Evolutionary conservation across 495 filamentous ascomycete species (phyloP).

Genomic region (Staphylotrichum longicolle): DNA sequence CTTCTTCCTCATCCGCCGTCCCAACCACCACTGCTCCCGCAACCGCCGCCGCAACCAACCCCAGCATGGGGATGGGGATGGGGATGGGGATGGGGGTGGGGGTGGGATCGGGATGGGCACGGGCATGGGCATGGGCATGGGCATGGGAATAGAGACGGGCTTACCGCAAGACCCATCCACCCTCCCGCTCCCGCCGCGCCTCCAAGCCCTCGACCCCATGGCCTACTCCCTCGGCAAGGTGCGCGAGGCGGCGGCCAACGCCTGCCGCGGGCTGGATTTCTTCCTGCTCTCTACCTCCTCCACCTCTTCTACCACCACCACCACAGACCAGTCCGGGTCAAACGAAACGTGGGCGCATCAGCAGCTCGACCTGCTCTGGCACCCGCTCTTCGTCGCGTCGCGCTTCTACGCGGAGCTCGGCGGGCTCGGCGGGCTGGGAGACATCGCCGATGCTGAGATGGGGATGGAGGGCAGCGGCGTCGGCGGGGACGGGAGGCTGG

Average conservation of each 20-base stretch:
- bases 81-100: neutral
- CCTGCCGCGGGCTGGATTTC: slow-evolving; percentile 42
- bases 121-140: too few relatives aligned
- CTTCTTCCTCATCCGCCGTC: neutral
- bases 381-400: slow-evolving; percentile 35
- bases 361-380: slow-evolving; percentile 44
- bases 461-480: neutral
- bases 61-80: slow-evolving; percentile 1
- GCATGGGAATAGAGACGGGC: too few relatives aligned
- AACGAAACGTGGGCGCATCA: too few relatives aligned
- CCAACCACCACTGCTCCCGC: slow-evolving; percentile 14
- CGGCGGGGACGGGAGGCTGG: slow-evolving; percentile 27
- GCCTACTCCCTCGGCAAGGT: slow-evolving; percentile 27
- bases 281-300: neutral
- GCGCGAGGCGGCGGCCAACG: slow-evolving; percentile 34
- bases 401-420: slow-evolving; percentile 32
- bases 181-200: slow-evolving; percentile 15
- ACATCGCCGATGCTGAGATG: neutral
- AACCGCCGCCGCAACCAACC: slow-evolving; percentile 4
- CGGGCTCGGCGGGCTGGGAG: neutral
- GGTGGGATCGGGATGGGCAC: neutral
- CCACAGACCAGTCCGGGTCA: too few relatives aligned
- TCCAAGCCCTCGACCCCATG: slow-evolving; percentile 31
- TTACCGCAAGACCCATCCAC: neutral
- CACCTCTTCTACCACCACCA: too few relatives aligned